These are phyloP conservation scores for Leucaena leucocephala DNA, from an alignment of 306 rosid genomes.

Conservation along the genomic window DNA sequence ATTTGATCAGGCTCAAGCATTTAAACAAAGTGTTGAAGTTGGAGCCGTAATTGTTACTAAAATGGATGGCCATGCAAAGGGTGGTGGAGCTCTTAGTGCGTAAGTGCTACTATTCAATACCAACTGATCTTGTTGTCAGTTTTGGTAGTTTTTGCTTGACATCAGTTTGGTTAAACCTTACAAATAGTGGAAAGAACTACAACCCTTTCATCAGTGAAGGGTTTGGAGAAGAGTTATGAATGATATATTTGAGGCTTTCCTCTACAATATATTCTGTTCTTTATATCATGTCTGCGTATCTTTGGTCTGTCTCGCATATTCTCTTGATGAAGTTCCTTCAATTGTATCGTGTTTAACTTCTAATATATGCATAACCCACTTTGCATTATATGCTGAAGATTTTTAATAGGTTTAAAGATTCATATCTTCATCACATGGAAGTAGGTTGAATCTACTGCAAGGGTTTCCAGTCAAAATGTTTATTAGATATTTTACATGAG, in stretches of 20 bases:
- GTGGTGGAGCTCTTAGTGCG: conserved; percentile 91
- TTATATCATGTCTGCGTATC: not conserved
- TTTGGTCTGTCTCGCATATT: not conserved
- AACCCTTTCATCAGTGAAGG: not conserved
- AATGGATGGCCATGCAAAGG: conserved; percentile 89
- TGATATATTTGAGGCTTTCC: not conserved
- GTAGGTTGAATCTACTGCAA: not conserved
- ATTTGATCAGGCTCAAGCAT: conserved; percentile 77
- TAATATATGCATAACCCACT: not conserved
- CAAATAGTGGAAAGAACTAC: not conserved
- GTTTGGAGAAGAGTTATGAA: conserved; percentile 7
- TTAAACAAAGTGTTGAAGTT: conserved; percentile 72
- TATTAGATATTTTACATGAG: not conserved
- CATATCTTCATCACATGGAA: not conserved
- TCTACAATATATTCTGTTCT: not conserved
- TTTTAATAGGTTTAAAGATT: not conserved
- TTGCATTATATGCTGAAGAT: not conserved
- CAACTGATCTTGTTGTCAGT: not conserved
- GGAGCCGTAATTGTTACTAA: conserved; percentile 82
- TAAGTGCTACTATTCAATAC: conserved; percentile 36
- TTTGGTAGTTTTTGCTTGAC: not conserved
- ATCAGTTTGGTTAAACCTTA: not conserved
- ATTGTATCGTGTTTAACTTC: not conserved
- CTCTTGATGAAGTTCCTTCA: not conserved
- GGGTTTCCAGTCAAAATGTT: not conserved